A percentile compares a stretch with the other conserved stretches of the same genome.
Conservation (phyloP, 345 rosid genomes). For the Linum lewisii region DNA sequence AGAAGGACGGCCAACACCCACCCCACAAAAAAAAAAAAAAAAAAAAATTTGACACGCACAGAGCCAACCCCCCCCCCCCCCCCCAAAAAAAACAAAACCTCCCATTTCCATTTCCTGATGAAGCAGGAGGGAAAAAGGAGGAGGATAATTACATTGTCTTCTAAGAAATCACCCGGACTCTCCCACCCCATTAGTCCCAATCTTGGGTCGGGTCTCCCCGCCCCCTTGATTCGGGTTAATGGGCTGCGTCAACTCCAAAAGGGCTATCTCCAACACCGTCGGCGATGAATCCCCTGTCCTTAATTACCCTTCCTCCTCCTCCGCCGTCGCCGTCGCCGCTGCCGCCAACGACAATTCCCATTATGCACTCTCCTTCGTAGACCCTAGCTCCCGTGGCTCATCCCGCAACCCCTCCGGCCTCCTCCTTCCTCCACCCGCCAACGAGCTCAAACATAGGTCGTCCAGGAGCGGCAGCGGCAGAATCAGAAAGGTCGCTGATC, state of each 20-base stretch:
- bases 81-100: too few species aligned
- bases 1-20: too few species aligned
- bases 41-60: too few species aligned
- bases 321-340: slow-evolving; percentile 9
- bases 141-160: too few species aligned
- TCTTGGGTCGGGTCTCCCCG: slow-evolving; percentile 43
- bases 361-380: not conserved
- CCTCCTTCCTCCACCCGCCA: slow-evolving; percentile 8
- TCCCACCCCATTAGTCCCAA: slow-evolving; percentile 13
- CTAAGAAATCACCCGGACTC: not conserved
- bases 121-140: too few species aligned
- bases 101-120: too few species aligned
- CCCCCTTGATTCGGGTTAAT: slow-evolving; percentile 33
- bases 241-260: slow-evolving; percentile 73
- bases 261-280: slow-evolving; percentile 11
- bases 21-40: too few species aligned
- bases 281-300: slow-evolving; percentile 34
- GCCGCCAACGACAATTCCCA: not conserved
- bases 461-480: slow-evolving; percentile 1
- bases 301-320: slow-evolving; percentile 2
- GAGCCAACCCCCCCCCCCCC: too few species aligned
- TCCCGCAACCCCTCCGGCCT: slow-evolving; percentile 22
- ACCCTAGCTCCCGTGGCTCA: slow-evolving; percentile 12
- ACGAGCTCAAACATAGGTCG: slow-evolving; percentile 5
- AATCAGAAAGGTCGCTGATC: not conserved